phyloP scores from a whole-genome alignment of 2,329 filamentous ascomycete species.

The Penicillium sumatraense region DNA sequence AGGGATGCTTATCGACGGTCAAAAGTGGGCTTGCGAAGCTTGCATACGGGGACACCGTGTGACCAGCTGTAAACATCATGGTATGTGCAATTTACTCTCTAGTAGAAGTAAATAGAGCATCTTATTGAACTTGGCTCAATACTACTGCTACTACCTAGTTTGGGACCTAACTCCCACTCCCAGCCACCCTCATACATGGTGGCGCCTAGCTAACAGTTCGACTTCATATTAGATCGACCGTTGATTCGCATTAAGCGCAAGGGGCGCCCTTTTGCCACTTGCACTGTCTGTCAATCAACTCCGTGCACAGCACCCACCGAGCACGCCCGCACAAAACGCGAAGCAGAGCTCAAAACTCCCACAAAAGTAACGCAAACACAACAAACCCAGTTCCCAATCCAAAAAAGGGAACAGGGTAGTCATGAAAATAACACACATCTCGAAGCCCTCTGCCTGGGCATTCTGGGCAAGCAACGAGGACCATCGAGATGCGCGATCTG shows the following conservation, averaged over 20 bases:
- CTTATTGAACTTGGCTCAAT: too few relatives aligned
- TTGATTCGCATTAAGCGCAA: conserved; percentile 96
- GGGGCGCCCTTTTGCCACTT: conserved; percentile 93
- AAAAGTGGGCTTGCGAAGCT: conserved; percentile 96
- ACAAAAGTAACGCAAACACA: conserved; percentile 38
- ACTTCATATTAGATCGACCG: conserved; percentile 69
- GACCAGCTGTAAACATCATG: conserved; percentile 92
- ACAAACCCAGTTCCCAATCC: conserved; percentile 13
- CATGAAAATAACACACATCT: conserved; percentile 18
- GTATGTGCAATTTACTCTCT: conserved; percentile 58
- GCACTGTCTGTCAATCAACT: conserved; percentile 80
- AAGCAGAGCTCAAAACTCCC: conserved; percentile 37
- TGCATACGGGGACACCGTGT: conserved; percentile 96
- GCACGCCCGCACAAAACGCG: conserved; percentile 68
- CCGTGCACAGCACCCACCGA: conserved; percentile 90
- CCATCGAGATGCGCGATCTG: conserved; percentile 4
- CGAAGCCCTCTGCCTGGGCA: conserved; percentile 1
- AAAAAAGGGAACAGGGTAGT: conserved; percentile 16
- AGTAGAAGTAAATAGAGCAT: too few relatives aligned
- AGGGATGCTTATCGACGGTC: conserved; percentile 82
- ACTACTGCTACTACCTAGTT: too few relatives aligned
- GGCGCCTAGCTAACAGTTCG: background rate
- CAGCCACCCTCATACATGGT: background rate
- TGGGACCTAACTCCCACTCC: background rate
- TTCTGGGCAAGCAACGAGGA: conserved; percentile 2